Evolutionary conservation across 1,284 basidiomycete genomes (phyloP).

Genomic region (Bjerkandera adusta): DNA sequence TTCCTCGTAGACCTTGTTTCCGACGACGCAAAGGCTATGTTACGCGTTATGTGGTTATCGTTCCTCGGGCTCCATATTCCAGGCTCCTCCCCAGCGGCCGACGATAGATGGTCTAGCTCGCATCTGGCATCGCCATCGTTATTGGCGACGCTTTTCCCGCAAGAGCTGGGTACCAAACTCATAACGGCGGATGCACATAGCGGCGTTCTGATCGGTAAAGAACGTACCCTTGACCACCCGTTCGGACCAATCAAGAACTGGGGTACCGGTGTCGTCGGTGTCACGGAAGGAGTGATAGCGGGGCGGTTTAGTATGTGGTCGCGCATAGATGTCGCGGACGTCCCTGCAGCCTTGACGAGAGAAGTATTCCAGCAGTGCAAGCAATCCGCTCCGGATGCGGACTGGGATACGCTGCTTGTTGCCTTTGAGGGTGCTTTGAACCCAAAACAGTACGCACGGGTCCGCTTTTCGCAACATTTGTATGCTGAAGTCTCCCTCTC

Average conservation of each 20-base stretch:
- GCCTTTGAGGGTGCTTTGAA: constrained; percentile 67
- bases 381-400: constrained; percentile 40
- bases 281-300: constrained; percentile 48
- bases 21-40: constrained; percentile 51
- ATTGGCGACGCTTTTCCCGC: constrained; percentile 54
- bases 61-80: constrained; percentile 77
- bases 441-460: constrained; percentile 52
- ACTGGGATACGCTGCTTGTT: constrained; percentile 64
- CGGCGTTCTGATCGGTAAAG: constrained; percentile 64
- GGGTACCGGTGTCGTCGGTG: constrained; percentile 48
- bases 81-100: constrained; percentile 48
- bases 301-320: constrained; percentile 48
- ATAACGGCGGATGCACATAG: constrained; percentile 55
- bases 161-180: constrained; percentile 21
- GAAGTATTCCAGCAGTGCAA: constrained; percentile 60
- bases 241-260: constrained; percentile 71
- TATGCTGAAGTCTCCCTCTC: constrained; percentile 11
- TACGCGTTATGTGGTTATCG: constrained; percentile 77
- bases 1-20: constrained; percentile 64
- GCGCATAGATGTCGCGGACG: constrained; percentile 41
- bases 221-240: constrained; percentile 54
- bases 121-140: constrained; percentile 42
- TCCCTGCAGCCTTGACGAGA: constrained; percentile 49
- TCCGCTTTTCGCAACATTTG: no score
- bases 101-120: constrained; percentile 63